Evolutionary conservation across 768 basidiomycete species (phyloP), one percentile per base, ranked within the genome.

Genomic region (Kwoniella bestiolae): DNA sequence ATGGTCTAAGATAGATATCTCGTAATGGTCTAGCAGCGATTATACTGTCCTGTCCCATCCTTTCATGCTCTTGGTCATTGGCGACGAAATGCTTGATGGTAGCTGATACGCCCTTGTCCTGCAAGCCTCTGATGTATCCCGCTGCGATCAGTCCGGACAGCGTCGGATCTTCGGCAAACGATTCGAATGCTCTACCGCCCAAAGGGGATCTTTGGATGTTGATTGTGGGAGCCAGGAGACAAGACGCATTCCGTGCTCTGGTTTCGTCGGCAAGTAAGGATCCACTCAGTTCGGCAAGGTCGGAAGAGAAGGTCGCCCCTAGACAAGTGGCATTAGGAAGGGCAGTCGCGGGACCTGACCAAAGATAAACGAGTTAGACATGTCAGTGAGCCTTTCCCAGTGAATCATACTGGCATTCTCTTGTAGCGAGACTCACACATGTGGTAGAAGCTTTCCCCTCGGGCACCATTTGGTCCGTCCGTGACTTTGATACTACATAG

Each of bases 11-110:
- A 78, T 87, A 87, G 25, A 88, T 82, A 73, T 87, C 87, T n/a
- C 87, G 77, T 29, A 88, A 81, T 3, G 85, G 85, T 31, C 77
- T 67, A 85, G 76, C 47, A 0, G 57, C 25, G 18, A 67, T 55
- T 29, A 67, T 67, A 41, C 81, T 82, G 72, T 86, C 82, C 51
- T 56, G 32, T 16, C 79, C 88, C 80, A 86, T 85, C 6, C 89
- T 85, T 72, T 90, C 90, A 67, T 91, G 85, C 76, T 91, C 90
- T 78, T 91, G 91, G 82, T 92, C 91, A 72, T 92, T 92, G 26
- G 86, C 87, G 21, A 88, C 87, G 67, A 90, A 92, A 76, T 92
- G 91, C 77, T 92, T 92, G 83, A 92, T 89, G 3, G 89, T 85
- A 5, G 87, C 85, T 21, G 88, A 89, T 49, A 93, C 87, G 1